phyloP scores from a whole-genome alignment of 352 stramenopile genomes.

The Phytophthora multivora region DNA sequence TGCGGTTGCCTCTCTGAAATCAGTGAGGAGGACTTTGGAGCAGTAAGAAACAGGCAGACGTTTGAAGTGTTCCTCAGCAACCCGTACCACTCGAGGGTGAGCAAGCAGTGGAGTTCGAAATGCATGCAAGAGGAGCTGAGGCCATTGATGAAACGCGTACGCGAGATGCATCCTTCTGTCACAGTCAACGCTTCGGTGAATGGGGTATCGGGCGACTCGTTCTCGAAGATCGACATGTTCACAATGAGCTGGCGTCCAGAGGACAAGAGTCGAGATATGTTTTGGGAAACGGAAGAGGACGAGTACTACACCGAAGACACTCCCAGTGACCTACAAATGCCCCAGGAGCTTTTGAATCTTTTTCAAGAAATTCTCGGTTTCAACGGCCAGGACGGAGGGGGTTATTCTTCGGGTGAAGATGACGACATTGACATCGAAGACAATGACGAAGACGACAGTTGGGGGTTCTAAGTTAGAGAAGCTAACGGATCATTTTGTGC shows the following conservation, averaged over 20 bases:
- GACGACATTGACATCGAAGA: constrained; percentile 2
- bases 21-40: constrained; percentile 15
- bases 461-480: neutral
- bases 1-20: constrained; percentile 1
- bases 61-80: constrained; percentile 15
- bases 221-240: constrained; percentile 14
- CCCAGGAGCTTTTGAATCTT: neutral
- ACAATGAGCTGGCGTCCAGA: constrained; percentile 13
- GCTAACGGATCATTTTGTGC: too few relatives aligned
- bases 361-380: constrained; percentile 14
- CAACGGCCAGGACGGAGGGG: neutral
- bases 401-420: neutral
- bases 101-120: constrained; percentile 4
- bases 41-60: neutral
- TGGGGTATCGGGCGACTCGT: constrained; percentile 7
- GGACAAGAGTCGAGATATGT: constrained; percentile 8
- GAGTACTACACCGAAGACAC: constrained; percentile 5
- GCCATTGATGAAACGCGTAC: constrained; percentile 11
- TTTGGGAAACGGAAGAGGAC: constrained; percentile 6
- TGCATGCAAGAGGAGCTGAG: constrained; percentile 17
- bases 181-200: constrained; percentile 4
- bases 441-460: neutral
- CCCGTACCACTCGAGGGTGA: constrained; percentile 10
- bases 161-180: constrained; percentile 12
- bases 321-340: neutral